phyloP scores from a whole-genome alignment of 805 yeast species.

The Sugiyamaella qingdaonensis region DNA sequence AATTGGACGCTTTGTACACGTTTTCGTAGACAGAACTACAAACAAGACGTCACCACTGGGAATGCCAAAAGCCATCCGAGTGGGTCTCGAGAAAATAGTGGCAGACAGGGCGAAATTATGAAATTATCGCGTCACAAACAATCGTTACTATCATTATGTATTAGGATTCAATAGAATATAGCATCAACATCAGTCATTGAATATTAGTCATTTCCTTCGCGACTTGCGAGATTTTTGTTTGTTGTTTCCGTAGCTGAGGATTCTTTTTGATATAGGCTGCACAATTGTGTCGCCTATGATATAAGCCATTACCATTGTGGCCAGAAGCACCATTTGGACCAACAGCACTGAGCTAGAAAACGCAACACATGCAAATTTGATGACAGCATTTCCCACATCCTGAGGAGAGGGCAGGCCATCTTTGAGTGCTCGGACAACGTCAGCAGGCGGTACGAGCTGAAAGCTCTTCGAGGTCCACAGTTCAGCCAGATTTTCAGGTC shows the following conservation, averaged over 20 bases:
- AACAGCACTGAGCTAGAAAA: conserved; percentile 16
- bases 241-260: not conserved
- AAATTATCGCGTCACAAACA: not conserved
- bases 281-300: conserved; percentile 20
- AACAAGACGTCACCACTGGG: conserved; percentile 20
- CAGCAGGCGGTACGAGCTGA: conserved; percentile 20
- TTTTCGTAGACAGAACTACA: conserved; percentile 27
- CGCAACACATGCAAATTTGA: conserved; percentile 11
- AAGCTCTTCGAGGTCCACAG: not conserved
- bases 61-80: conserved; percentile 17
- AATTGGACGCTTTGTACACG: conserved; percentile 27
- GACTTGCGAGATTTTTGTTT: not conserved
- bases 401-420: conserved; percentile 2
- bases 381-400: conserved; percentile 1
- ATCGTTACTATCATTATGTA: not conserved
- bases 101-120: not conserved
- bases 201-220: not conserved
- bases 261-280: conserved; percentile 7
- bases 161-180: not conserved
- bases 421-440: conserved; percentile 14
- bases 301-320: conserved; percentile 20
- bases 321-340: conserved; percentile 19
- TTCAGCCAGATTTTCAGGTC: conserved; percentile 19
- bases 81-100: not conserved
- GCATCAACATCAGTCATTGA: not conserved